These are phyloP conservation scores for Vaccinium macrocarpon DNA, from an alignment of 148 eudicot genomes.

Conservation along the genomic window DNA sequence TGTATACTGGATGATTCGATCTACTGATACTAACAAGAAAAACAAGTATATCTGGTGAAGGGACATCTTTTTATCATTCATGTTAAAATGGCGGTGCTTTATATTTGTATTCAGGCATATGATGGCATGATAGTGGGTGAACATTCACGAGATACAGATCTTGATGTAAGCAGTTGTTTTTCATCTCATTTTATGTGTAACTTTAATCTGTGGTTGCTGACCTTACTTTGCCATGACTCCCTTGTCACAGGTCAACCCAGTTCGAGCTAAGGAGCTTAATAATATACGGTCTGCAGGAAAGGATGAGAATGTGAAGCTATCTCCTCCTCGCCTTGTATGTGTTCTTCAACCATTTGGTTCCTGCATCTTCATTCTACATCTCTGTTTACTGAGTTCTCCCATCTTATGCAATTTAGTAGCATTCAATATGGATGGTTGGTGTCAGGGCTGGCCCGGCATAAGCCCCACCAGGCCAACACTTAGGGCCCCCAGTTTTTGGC, in stretches of 20 bases:
- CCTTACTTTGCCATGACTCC: not conserved
- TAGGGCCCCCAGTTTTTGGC: too few species aligned
- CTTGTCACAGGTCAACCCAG: conserved; percentile 76
- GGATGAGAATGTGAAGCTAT: conserved; percentile 85
- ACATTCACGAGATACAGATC: conserved; percentile 92
- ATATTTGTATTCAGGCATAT: conserved; percentile 55
- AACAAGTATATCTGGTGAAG: not conserved
- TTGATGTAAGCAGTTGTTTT: conserved; percentile 65
- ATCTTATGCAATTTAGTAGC: not conserved
- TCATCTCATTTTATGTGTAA: not conserved
- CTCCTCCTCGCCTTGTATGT: conserved; percentile 94
- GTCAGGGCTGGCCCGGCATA: too few species aligned
- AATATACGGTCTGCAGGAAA: conserved; percentile 77
- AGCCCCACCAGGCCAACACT: too few species aligned
- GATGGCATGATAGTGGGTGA: conserved; percentile 99
- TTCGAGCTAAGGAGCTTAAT: conserved; percentile 67
- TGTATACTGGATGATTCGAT: not conserved
- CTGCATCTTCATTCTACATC: conserved; percentile 13
- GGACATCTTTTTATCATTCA: not conserved
- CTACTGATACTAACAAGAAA: not conserved
- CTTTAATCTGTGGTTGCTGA: not conserved
- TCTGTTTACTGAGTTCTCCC: not conserved
- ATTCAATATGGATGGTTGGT: not conserved
- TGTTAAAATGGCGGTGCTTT: not conserved
- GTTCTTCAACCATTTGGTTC: conserved; percentile 14